Evolutionary conservation across 192 early-diverging fungal genomes (phyloP).

Genomic region (Gaertneriomyces sp.): DNA sequence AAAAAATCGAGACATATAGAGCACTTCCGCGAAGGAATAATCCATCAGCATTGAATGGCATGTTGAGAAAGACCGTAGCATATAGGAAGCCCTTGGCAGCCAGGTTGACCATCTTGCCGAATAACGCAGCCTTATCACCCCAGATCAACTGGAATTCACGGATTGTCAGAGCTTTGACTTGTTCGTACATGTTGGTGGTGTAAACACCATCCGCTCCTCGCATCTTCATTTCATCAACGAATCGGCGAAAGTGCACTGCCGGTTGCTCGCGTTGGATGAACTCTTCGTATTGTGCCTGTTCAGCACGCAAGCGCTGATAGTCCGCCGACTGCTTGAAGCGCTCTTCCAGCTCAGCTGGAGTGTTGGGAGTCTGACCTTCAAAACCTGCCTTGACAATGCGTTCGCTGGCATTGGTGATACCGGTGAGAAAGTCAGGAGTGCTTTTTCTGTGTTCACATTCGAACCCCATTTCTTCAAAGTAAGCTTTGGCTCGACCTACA

Average conservation of each 20-base stretch:
- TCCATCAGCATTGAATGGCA: slow-evolving; percentile 56
- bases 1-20: slow-evolving; percentile 65
- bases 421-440: slow-evolving; percentile 27
- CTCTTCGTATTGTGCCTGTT: slow-evolving; percentile 48
- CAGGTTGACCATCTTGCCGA: slow-evolving; percentile 25
- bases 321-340: slow-evolving; percentile 48
- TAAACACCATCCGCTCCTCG: slow-evolving; percentile 42
- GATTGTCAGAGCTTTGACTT: slow-evolving; percentile 53
- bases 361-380: slow-evolving; percentile 50
- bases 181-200: slow-evolving; percentile 60
- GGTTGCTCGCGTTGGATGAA: slow-evolving; percentile 40
- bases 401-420: slow-evolving; percentile 19
- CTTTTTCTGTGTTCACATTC: slow-evolving; percentile 7
- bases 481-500: slow-evolving; percentile 22
- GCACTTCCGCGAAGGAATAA: slow-evolving; percentile 75
- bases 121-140: slow-evolving; percentile 49
- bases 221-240: no score
- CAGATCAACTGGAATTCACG: slow-evolving; percentile 65
- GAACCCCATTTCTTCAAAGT: slow-evolving; percentile 41
- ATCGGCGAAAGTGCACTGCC: slow-evolving; percentile 14
- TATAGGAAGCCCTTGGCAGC: slow-evolving; percentile 10
- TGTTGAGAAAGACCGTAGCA: slow-evolving; percentile 51
- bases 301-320: slow-evolving; percentile 33
- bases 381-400: slow-evolving; percentile 46
- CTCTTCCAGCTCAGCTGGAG: slow-evolving; percentile 60